These are phyloP conservation scores for Leishmania turanica DNA, from an alignment of 208 protist genomes.

Conservation along the genomic window DNA sequence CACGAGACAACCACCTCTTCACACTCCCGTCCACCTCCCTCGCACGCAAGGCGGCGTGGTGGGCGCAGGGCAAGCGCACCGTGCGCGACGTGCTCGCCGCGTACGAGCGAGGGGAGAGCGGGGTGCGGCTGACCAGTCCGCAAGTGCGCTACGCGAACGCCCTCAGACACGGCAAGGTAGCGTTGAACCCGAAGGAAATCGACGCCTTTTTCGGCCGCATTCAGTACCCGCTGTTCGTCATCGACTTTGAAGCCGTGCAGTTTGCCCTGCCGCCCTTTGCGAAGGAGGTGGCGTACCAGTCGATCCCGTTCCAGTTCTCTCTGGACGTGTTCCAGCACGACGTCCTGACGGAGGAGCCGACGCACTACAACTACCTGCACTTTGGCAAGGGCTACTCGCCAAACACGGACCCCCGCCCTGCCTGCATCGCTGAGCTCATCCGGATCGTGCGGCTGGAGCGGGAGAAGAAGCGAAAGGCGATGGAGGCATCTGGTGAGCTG, in stretches of 20 bases:
- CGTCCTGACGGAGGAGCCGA: constrained; percentile 82
- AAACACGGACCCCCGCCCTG: constrained; percentile 76
- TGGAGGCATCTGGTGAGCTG: constrained; percentile 66
- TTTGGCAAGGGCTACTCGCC: constrained; percentile 87
- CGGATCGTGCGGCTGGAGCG: constrained; percentile 75
- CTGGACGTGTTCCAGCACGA: constrained; percentile 90
- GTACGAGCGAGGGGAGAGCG: constrained; percentile 46
- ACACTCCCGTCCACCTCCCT: constrained; percentile 75
- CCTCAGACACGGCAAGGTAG: constrained; percentile 58
- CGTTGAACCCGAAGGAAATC: constrained; percentile 79
- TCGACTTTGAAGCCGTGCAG: constrained; percentile 91
- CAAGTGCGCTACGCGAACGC: constrained; percentile 85
- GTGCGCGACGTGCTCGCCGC: constrained; percentile 64
- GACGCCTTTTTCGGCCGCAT: constrained; percentile 76
- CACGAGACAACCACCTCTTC: constrained; percentile 88
- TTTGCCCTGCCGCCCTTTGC: constrained; percentile 89
- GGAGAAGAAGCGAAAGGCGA: constrained; percentile 64
- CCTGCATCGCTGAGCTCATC: constrained; percentile 77
- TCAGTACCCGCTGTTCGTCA: constrained; percentile 84
- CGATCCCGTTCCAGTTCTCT: constrained; percentile 90
- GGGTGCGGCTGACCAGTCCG: constrained; percentile 76
- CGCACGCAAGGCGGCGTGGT: constrained; percentile 77
- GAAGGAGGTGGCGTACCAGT: constrained; percentile 81
- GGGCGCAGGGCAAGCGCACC: constrained; percentile 76
- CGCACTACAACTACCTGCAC: constrained; percentile 90